A percentile compares a stretch with the other conserved stretches of the same genome.
phyloP scores from a whole-genome alignment of 331 rosid species.

The Acacia pycnantha region DNA sequence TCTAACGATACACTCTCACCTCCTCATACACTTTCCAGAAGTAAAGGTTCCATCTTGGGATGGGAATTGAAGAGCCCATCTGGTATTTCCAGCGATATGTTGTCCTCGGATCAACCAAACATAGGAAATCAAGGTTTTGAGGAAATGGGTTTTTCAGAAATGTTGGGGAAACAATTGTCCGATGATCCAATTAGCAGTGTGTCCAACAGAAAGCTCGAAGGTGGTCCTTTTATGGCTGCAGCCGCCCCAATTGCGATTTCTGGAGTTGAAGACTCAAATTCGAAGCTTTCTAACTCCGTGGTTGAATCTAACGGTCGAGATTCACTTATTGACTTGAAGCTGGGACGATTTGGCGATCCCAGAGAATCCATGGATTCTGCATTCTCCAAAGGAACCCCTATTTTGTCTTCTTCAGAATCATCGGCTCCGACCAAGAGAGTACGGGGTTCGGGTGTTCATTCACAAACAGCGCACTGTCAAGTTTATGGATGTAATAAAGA shows the following conservation, averaged over 20 bases:
- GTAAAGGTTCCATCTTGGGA: conserved; percentile 43
- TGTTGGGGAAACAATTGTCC: conserved; percentile 52
- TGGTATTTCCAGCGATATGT: conserved; percentile 49
- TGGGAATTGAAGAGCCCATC: conserved; percentile 63
- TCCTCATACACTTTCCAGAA: conserved; percentile 42
- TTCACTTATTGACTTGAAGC: conserved; percentile 77
- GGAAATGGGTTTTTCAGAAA: conserved; percentile 59
- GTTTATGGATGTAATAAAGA: conserved; percentile 90
- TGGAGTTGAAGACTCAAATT: conserved; percentile 52
- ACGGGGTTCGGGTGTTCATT: conserved; percentile 41
- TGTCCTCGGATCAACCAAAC: conserved; percentile 38
- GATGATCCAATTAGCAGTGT: conserved; percentile 38
- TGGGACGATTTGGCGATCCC: conserved; percentile 63
- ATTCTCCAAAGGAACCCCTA: conserved; percentile 44
- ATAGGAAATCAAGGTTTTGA: conserved; percentile 59
- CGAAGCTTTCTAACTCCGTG: conserved; percentile 57
- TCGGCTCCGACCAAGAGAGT: conserved; percentile 61
- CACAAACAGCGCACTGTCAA: conserved; percentile 67
- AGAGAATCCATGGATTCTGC: conserved; percentile 39
- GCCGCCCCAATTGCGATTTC: conserved; percentile 30
- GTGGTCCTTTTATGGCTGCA: conserved; percentile 18
- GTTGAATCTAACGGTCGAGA: conserved; percentile 55
- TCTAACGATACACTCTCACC: conserved; percentile 47
- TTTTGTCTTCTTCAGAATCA: conserved; percentile 66
- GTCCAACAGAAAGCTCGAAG: conserved; percentile 35